Evolutionary conservation across 352 stramenopile species (phyloP), one percentile per base, ranked within the genome.

Genomic region (Pythium aquatile): DNA sequence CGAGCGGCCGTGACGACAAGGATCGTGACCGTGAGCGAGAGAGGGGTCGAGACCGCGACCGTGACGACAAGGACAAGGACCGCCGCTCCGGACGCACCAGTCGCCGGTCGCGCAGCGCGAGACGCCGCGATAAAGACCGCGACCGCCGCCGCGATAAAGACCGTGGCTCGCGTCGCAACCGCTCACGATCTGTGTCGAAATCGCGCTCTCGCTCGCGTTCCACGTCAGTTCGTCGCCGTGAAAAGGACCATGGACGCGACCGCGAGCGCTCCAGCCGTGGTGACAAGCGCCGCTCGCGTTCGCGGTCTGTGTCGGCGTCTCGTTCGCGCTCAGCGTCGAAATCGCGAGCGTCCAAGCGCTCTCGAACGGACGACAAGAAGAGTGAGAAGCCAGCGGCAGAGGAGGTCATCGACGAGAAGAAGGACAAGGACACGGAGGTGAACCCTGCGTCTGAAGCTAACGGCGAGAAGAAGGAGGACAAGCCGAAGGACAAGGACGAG

Each of bases 131-230:
- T 30, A 61, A 65, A 24, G 65, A 66, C 47, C 44, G 65, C 33
- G 49, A 63, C 16, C 64, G 69, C 2, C 70, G 69, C 26, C 68
- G 70, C 26, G 70, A 72, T 24, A 75, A 76, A 30, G 76, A 62
- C 5, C 66, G 66, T 28, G 48, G 55, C 13, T 65, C 69, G 14
- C 75, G 75, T 14, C 63, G 70, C 39, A 68, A 59, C 30, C 75
- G 72, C 30, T 85, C 77, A 7, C 55, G 59, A 1, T 85, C 77
- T 2, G 46, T 33, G 39, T 73, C 60, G 57, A 72, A 65, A 54
- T 66, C 60, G 11, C 65, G 65, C 9, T 65, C 65, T 9, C 62
- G 65, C 16, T 65, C 65, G 17, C 62, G 65, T 9, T 87, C 81
- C 11, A 53, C 55, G 40, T 75, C 72, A 4, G 44, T 28, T 39